A percentile compares a stretch with the other conserved stretches of the same genome.
Conservation (phyloP, 805 yeast species). For the Candida germanica region DNA sequence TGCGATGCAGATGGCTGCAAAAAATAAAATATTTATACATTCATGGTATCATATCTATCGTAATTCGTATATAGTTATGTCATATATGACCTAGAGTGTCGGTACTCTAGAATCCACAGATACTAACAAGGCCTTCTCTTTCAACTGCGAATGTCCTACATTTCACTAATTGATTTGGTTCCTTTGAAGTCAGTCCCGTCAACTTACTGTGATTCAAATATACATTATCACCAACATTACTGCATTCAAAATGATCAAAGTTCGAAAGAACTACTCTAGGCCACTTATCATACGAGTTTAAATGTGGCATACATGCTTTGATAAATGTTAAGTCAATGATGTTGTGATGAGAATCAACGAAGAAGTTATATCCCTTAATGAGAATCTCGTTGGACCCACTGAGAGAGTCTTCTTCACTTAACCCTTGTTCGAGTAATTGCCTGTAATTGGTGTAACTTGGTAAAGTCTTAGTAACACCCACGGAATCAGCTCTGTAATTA, state of each 20-base stretch:
- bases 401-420: slow-evolving; percentile 16
- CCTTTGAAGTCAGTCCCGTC: slow-evolving; percentile 1
- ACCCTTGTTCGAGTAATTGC: slow-evolving; percentile 19
- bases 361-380: neutral
- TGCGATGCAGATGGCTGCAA: too few species aligned
- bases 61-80: too few species aligned
- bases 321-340: slow-evolving; percentile 32
- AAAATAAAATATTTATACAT: too few species aligned
- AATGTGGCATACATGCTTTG: slow-evolving; percentile 34
- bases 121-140: slow-evolving; percentile 25
- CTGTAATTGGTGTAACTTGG: slow-evolving; percentile 18
- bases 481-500: neutral
- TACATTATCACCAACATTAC: slow-evolving; percentile 8
- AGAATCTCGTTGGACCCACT: slow-evolving; percentile 1
- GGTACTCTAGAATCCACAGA: neutral
- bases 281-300: slow-evolving; percentile 42
- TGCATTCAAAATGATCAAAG: slow-evolving; percentile 8
- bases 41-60: too few species aligned
- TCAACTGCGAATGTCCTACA: slow-evolving; percentile 27
- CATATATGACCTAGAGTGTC: too few species aligned
- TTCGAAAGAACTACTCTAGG: slow-evolving; percentile 19
- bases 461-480: slow-evolving; percentile 5
- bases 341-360: neutral
- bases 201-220: slow-evolving; percentile 12
- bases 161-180: neutral